Evolutionary conservation across 306 rosid species (phyloP).

Genomic region (Dryas alaskensis): DNA sequence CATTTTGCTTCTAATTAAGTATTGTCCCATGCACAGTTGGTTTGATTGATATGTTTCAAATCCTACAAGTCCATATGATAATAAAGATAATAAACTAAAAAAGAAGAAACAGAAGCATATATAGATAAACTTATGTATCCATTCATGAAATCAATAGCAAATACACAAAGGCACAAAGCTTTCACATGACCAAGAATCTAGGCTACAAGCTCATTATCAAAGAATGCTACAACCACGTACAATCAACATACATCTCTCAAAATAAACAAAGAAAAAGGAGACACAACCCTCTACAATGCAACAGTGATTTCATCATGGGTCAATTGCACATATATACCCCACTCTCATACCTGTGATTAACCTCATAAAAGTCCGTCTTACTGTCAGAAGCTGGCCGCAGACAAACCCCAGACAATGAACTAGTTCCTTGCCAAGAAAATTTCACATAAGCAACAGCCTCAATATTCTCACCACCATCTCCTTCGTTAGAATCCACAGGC

Average conservation of each 20-base stretch:
- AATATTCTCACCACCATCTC: slow-evolving; percentile 56
- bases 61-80: background rate
- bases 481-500: slow-evolving; percentile 75
- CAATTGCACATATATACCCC: slow-evolving; percentile 80
- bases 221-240: slow-evolving; percentile 56
- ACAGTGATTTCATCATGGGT: slow-evolving; percentile 36
- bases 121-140: slow-evolving; percentile 14
- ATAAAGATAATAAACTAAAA: background rate
- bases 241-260: slow-evolving; percentile 34
- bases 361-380: slow-evolving; percentile 81
- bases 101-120: slow-evolving; percentile 11
- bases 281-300: slow-evolving; percentile 29
- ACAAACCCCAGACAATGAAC: slow-evolving; percentile 72
- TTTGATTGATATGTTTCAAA: background rate
- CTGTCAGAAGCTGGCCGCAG: slow-evolving; percentile 83
- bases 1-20: background rate
- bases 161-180: slow-evolving; percentile 26
- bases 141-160: slow-evolving; percentile 31
- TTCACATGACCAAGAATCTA: slow-evolving; percentile 35
- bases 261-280: slow-evolving; percentile 24
- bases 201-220: slow-evolving; percentile 48
- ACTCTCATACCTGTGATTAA: slow-evolving; percentile 71
- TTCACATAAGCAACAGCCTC: slow-evolving; percentile 73
- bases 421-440: slow-evolving; percentile 60
- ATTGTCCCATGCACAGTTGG: background rate